These are phyloP conservation scores for Metschnikowia aberdeeniae DNA, from an alignment of 805 yeast genomes.

Conservation along the genomic window DNA sequence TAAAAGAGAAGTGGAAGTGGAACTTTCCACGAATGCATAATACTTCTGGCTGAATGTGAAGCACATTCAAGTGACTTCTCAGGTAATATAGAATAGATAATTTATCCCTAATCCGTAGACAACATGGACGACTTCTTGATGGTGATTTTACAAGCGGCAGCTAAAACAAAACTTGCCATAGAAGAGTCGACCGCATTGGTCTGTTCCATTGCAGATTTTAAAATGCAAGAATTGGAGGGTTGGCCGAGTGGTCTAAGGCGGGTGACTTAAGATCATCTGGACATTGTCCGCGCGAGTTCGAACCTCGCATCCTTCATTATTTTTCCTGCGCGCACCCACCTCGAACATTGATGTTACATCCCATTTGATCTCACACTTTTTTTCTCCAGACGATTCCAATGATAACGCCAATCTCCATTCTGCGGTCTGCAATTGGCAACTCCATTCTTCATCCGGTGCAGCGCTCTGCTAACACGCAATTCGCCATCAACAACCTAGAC, in stretches of 20 bases:
- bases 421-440: slow-evolving; percentile 13
- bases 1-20: slow-evolving; percentile 4
- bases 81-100: neutral
- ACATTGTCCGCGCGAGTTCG: slow-evolving; percentile 51
- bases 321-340: slow-evolving; percentile 5
- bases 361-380: neutral
- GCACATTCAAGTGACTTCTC: neutral
- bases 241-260: slow-evolving; percentile 53
- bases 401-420: slow-evolving; percentile 9
- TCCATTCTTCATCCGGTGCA: slow-evolving; percentile 28
- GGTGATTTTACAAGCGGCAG: too few relatives aligned
- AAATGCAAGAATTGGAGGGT: slow-evolving; percentile 30
- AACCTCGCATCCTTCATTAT: slow-evolving; percentile 48
- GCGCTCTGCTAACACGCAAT: slow-evolving; percentile 33
- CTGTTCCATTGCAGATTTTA: neutral
- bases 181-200: too few relatives aligned
- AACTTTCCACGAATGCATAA: neutral
- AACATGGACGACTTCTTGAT: too few relatives aligned
- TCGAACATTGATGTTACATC: neutral
- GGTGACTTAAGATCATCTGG: slow-evolving; percentile 49
- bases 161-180: too few relatives aligned
- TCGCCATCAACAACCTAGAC: slow-evolving; percentile 32
- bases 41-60: neutral
- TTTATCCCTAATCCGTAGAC: neutral
- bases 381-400: neutral